A percentile compares a stretch with the other conserved stretches of the same genome.
phyloP scores from a whole-genome alignment of 2,329 filamentous ascomycete species.

The Sporothrix globosa region DNA sequence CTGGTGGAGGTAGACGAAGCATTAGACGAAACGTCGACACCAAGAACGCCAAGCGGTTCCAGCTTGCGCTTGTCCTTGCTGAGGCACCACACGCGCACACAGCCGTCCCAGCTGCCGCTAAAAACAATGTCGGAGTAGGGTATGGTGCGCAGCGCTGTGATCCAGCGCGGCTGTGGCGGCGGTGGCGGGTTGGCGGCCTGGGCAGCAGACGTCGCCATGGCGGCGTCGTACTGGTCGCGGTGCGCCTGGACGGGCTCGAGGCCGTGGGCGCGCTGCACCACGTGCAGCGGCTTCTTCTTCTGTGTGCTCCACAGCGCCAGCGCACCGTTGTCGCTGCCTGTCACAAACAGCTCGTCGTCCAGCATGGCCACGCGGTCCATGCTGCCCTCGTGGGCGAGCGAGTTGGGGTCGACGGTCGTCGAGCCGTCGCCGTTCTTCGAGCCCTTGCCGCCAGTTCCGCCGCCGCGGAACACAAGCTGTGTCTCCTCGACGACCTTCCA shows the following conservation, averaged over 20 bases:
- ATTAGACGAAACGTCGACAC: slow-evolving; percentile 9
- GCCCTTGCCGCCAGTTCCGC: slow-evolving; percentile 55
- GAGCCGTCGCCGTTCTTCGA: slow-evolving; percentile 49
- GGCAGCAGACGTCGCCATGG: slow-evolving; percentile 59
- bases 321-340: slow-evolving; percentile 87
- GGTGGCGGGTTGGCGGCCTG: slow-evolving; percentile 70
- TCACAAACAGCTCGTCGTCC: slow-evolving; percentile 86
- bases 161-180: slow-evolving; percentile 75
- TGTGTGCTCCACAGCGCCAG: slow-evolving; percentile 84
- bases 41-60: slow-evolving; percentile 70
- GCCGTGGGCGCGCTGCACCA: slow-evolving; percentile 80
- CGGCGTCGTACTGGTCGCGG: slow-evolving; percentile 50
- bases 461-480: slow-evolving; percentile 91
- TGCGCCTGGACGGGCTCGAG: slow-evolving; percentile 71
- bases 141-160: slow-evolving; percentile 83
- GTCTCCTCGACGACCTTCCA: slow-evolving; percentile 98
- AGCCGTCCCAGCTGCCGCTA: slow-evolving; percentile 93
- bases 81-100: slow-evolving; percentile 81
- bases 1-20: neutral
- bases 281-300: slow-evolving; percentile 92
- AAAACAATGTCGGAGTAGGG: slow-evolving; percentile 90
- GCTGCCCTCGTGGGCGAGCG: slow-evolving; percentile 69
- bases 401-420: slow-evolving; percentile 27
- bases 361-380: slow-evolving; percentile 92
- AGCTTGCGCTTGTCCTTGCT: slow-evolving; percentile 80